Percentiles rank a stretch among this genome's conserved stretches.
These are phyloP conservation scores for Amauroascus niger DNA, from an alignment of 2,329 filamentous ascomycete genomes.

Conservation along the genomic window DNA sequence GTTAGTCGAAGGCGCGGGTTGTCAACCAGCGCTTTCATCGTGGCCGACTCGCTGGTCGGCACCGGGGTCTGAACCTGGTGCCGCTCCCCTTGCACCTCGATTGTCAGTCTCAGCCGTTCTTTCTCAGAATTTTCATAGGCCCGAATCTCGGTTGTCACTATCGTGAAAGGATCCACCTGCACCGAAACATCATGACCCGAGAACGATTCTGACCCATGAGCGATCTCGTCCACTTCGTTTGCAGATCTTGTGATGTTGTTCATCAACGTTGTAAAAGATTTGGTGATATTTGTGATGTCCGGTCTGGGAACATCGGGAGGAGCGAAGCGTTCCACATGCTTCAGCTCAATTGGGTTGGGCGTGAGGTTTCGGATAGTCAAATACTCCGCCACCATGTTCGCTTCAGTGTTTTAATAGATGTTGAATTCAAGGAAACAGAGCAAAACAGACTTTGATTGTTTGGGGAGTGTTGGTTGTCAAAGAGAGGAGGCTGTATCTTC, in stretches of 20 bases:
- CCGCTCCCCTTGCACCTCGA: slow-evolving; percentile 52
- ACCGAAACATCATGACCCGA: slow-evolving; percentile 54
- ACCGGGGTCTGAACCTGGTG: slow-evolving; percentile 68
- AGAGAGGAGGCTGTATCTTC: no score
- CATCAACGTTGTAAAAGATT: slow-evolving; percentile 38
- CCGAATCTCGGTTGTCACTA: slow-evolving; percentile 53
- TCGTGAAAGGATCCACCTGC: slow-evolving; percentile 57
- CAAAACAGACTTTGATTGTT: no score
- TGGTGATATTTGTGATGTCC: slow-evolving; percentile 37
- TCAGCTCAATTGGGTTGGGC: slow-evolving; percentile 60
- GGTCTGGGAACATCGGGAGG: slow-evolving; percentile 36
- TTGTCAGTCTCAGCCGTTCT: slow-evolving; percentile 64
- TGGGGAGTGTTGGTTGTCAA: no score
- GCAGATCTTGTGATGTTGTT: slow-evolving; percentile 32
- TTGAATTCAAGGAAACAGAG: background rate
- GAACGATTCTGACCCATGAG: slow-evolving; percentile 49
- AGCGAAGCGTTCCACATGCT: slow-evolving; percentile 63
- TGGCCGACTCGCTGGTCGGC: slow-evolving; percentile 48
- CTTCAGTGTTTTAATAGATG: background rate
- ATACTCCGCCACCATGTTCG: slow-evolving; percentile 4
- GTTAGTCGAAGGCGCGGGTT: slow-evolving; percentile 51
- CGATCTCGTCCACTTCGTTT: slow-evolving; percentile 38
- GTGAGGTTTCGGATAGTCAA: slow-evolving; percentile 37
- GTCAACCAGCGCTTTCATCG: slow-evolving; percentile 49
- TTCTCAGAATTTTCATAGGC: slow-evolving; percentile 47